Evolutionary conservation across 495 filamentous ascomycete genomes (phyloP), one percentile per base, ranked within the genome.

Genomic region (Podospora pseudoanserina): DNA sequence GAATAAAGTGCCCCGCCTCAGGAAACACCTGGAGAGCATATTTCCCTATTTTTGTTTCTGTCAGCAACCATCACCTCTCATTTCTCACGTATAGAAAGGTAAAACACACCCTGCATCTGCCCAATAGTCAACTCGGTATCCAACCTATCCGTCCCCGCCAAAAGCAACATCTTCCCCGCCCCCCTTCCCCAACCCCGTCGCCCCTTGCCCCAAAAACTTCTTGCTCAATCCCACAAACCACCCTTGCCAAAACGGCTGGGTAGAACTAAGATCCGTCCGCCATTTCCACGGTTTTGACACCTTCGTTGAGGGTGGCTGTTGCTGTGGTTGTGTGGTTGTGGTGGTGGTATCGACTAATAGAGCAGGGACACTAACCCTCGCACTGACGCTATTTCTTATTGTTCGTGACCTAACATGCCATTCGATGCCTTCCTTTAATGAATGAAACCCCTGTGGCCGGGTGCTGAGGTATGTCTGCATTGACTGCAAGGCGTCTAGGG

Each of bases 121-220:
- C 93, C 95, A 75, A 98, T 98, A 80, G 94, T 97, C 70, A 98
- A 77, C 72, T 98, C 95, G 73, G 91, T 96, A 76, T 98, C 95
- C 61, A 99, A 78, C 65, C 96, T 84, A 79, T 99, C 95, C 16
- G 95, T 98, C 5, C 95, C 95, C 5, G 95, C 96, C 18, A 99
- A 85, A 30, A 99, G 79, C 28, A 99, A 80, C 67, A 98, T 75
- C 79, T 99, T 99, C 58, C 93, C 95, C 9, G 39, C 39, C 15
- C 39, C 39, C 39, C 39, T 16, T 49, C 39, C 39, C 39, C 39
- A 16, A 16, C 9, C 94, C 95, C 60, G 86, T 85, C 0, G 89
- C 91, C 39, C 85, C 83, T 11, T 49, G 39, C 0, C 39, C 39
- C 28, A 99, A 84, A 76, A 99, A 99, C 78, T 97, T 97, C 64